Percentiles rank a stretch among this genome's conserved stretches.
phyloP scores from a whole-genome alignment of 768 basidiomycete species.

The Rhodocollybia butyracea region DNA sequence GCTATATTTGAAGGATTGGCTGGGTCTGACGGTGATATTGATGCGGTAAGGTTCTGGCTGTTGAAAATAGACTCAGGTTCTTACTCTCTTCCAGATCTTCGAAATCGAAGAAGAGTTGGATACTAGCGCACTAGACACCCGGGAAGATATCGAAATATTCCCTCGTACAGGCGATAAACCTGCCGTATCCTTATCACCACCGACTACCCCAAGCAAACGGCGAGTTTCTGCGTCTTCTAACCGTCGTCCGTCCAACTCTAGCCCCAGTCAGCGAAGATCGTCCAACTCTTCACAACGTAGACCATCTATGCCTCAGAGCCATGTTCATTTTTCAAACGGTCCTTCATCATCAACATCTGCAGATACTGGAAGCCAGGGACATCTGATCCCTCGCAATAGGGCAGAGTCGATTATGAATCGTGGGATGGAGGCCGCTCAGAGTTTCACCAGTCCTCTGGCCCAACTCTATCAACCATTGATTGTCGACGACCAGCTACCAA shows the following conservation, averaged over 20 bases:
- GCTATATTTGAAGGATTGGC: slow-evolving; percentile 78
- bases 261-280: background rate
- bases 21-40: slow-evolving; percentile 73
- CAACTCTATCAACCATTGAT: slow-evolving; percentile 70
- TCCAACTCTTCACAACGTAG: background rate
- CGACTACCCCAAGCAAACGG: slow-evolving; percentile 10
- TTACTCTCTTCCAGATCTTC: slow-evolving; percentile 55
- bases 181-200: background rate
- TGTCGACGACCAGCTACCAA: slow-evolving; percentile 44
- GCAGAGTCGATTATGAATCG: slow-evolving; percentile 42
- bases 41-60: slow-evolving; percentile 42
- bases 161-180: slow-evolving; percentile 9
- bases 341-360: slow-evolving; percentile 10
- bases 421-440: slow-evolving; percentile 32
- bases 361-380: slow-evolving; percentile 8
- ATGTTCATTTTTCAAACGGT: background rate
- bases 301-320: background rate
- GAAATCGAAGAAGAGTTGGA: slow-evolving; percentile 69
- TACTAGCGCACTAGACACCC: slow-evolving; percentile 55
- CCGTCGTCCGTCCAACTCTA: background rate
- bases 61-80: background rate
- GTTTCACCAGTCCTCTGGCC: slow-evolving; percentile 61
- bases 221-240: background rate
- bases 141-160: slow-evolving; percentile 29
- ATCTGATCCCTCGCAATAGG: slow-evolving; percentile 31